Base-by-base conservation (phyloP, 2,329 filamentous ascomycete genomes). In the Knufia petricola region DNA sequence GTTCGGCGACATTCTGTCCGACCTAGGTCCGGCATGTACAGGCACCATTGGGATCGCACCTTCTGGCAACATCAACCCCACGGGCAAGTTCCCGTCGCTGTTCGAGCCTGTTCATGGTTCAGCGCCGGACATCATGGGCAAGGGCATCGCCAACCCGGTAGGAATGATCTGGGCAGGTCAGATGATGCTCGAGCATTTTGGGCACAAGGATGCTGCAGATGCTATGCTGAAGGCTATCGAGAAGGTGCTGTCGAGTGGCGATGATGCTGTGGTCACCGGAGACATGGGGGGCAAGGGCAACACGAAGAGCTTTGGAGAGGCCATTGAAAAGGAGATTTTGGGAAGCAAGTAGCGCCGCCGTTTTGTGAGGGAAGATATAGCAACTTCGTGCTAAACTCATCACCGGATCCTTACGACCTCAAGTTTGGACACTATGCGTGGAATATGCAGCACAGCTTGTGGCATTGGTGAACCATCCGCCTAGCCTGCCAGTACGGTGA, bases 101-200 rank as follows among this genome's bases (percentile, higher is more conserved):
- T 98, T 98, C 76, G 92, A 98, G 77, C 92, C 92, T 63, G 92
- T 98, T 63, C 92, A 98, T 77, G 90, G 90, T 62, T 95, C 88
- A 58, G 90, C 90, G 52, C 90, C 90, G 53, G 90, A 96, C 70
- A 96, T 96, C 67, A 88, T 87, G 58, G 90, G 90, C 70, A 88
- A 95, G 81, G 85, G 80, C 59, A 84, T 96, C 60, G 92, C 92
- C 64, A 98, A 98, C 80, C 92, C 92, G 55, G 96, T 92, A 53
- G 92, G 92, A 52, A 82, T 98, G 60, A 81, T 98, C 58, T 84
- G 96, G 64, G 87, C 81, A 70, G 94, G 86, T 69, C 92, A 96
- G 75, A 96, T 98, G 92, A 96, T 98, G 92, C 74, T 98, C 78
- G 84, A 92, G 71, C 92, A 98, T 75, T 96, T 96, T 90, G 83